A percentile compares a stretch with the other conserved stretches of the same genome.
Evolutionary conservation across 2,329 filamentous ascomycete genomes (phyloP).

Genomic region (Hortaea sp.): DNA sequence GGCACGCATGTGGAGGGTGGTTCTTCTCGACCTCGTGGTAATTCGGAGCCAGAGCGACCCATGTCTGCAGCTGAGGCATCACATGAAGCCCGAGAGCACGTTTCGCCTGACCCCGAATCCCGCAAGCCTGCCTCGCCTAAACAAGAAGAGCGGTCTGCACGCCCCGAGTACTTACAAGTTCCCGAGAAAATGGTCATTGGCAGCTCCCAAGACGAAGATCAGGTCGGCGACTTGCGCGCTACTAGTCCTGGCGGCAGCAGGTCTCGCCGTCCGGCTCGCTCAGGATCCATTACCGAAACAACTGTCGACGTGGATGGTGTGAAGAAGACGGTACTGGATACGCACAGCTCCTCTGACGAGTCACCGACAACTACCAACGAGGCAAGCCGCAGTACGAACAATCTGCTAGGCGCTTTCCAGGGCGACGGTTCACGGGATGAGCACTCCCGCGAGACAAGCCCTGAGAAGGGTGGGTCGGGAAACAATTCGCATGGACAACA

Average conservation of each 20-base stretch:
- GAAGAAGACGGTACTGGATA: constrained; percentile 65
- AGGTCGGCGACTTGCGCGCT: constrained; percentile 15
- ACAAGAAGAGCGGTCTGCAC: neutral
- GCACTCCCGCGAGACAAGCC: neutral
- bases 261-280: constrained; percentile 40
- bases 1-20: constrained; percentile 27
- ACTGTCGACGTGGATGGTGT: constrained; percentile 65
- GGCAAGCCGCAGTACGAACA: neutral
- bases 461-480: neutral
- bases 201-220: constrained; percentile 4
- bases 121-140: neutral
- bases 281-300: constrained; percentile 70
- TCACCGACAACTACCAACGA: neutral
- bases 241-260: constrained; percentile 32
- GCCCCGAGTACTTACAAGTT: constrained; percentile 1
- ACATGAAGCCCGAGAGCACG: constrained; percentile 14
- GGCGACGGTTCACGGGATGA: neutral
- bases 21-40: constrained; percentile 6
- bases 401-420: neutral
- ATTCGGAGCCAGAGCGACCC: constrained; percentile 1
- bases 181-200: constrained; percentile 3
- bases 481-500: neutral
- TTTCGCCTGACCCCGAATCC: constrained; percentile 3
- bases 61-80: constrained; percentile 14
- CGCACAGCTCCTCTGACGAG: constrained; percentile 19